phyloP scores from a whole-genome alignment of 768 basidiomycete species.

The Xerocomellus amylosporus region DNA sequence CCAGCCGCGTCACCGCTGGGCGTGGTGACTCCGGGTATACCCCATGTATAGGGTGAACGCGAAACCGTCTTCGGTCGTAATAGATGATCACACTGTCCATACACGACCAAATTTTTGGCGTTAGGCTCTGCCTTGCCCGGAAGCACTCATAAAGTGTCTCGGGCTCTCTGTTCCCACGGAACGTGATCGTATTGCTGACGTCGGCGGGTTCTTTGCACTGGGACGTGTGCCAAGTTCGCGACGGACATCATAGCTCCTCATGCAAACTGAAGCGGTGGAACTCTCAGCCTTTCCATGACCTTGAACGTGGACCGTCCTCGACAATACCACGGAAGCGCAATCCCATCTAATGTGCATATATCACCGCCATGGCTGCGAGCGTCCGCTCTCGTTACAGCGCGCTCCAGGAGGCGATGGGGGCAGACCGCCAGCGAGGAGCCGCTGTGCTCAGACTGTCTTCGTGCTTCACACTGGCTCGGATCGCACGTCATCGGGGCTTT shows the following conservation, averaged over 20 bases:
- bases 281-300: conserved; percentile 43
- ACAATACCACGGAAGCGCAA: conserved; percentile 55
- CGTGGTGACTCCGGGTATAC: too few relatives aligned
- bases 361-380: conserved; percentile 42
- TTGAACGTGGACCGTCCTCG: conserved; percentile 46
- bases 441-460: background rate
- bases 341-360: conserved; percentile 44
- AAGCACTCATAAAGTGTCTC: conserved; percentile 17
- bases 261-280: conserved; percentile 47
- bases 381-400: conserved; percentile 40
- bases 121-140: conserved; percentile 29
- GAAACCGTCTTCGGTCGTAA: too few relatives aligned
- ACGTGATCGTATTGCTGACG: conserved; percentile 42
- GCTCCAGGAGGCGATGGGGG: conserved; percentile 46
- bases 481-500: conserved; percentile 44
- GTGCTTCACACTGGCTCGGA: conserved; percentile 23
- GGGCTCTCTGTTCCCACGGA: conserved; percentile 35
- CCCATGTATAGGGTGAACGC: too few relatives aligned
- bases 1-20: too few relatives aligned
- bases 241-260: conserved; percentile 44
- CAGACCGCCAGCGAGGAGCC: conserved; percentile 42
- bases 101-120: too few relatives aligned
- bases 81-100: too few relatives aligned
- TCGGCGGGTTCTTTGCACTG: conserved; percentile 45
- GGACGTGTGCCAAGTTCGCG: conserved; percentile 46